These are phyloP conservation scores for Blastosporella zonata DNA, from an alignment of 1,284 basidiomycete genomes.

Conservation along the genomic window DNA sequence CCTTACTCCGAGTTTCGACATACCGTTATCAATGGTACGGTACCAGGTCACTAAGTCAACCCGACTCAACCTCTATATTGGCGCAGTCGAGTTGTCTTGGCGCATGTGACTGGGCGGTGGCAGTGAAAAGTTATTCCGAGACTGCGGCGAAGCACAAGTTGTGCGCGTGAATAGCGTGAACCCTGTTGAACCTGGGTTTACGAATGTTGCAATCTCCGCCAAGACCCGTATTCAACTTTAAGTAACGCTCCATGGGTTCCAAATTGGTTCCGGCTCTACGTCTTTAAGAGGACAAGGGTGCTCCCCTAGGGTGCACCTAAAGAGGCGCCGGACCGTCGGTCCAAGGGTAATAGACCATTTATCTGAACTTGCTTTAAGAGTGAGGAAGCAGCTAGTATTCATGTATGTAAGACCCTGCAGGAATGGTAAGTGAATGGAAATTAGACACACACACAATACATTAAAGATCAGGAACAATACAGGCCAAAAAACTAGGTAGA, in stretches of 20 bases:
- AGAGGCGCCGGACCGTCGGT: constrained; percentile 10
- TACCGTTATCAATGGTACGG: constrained; percentile 10
- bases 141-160: too few species aligned
- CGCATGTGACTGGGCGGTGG: constrained; percentile 26
- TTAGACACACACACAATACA: not conserved
- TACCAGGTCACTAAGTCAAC: too few species aligned
- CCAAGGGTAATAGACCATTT: too few species aligned
- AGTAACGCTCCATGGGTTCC: not conserved
- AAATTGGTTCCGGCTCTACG: constrained; percentile 14
- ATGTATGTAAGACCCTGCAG: not conserved
- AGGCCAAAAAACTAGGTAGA: not conserved
- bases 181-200: constrained; percentile 7
- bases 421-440: not conserved
- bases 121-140: constrained; percentile 33
- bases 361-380: too few species aligned
- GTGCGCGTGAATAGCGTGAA: constrained; percentile 15
- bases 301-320: constrained; percentile 6
- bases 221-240: not conserved
- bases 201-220: constrained; percentile 20
- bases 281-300: constrained; percentile 5
- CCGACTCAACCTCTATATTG: too few species aligned
- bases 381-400: too few species aligned
- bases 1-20: constrained; percentile 11
- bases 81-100: too few species aligned
- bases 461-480: constrained; percentile 12